Base-by-base conservation (phyloP, 2,329 filamentous ascomycete species). In the Pseudocercospora macadamiae region DNA sequence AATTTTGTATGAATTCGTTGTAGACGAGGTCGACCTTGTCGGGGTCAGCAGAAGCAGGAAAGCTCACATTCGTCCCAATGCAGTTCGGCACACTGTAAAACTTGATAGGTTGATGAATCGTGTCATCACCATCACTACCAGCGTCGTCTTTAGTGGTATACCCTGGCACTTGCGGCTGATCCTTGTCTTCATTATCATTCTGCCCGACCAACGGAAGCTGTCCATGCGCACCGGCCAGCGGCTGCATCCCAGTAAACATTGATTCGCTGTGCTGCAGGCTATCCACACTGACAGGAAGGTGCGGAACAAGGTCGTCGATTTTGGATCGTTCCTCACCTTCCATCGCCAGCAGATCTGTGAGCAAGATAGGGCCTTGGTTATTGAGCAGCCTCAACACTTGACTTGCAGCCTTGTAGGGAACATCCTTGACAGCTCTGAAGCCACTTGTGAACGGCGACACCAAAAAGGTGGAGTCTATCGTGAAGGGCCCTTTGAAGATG, bases 401-500 rank as follows among this genome's bases (percentile, higher is more conserved):
- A 60, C 82, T 85, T 1, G 93, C 95, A 14, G 87, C 83, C 12
- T 80, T 77, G 71, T 92, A 96, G 0, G 93, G 90, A 3, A 99
- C 89, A 66, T 96, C 86, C 54, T 88, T 86, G 52, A 97, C 81
- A 66, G 87, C 91, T 23, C 83, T 81, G 73, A 97, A 89, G 1
- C 83, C 85, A 74, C 89, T 96, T 1, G 85, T 86, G 72, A 99
- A 99, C 0, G 95, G 95, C 7, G 90, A 96, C 25, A 97, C 83
- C 36, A 93, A 88, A 71, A 86, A 97, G 0, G 89, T 91, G 3
- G 88, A 89, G 72, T 99, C 95, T 36, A 86, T 86, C 0, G 95
- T 97, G 71, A 97, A 97, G 0, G 88, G 80, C 0, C 95, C 95
- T 73, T 93, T 86, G 81, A 97, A 96, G 61, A 99, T 90, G 73